phyloP scores from a whole-genome alignment of 495 filamentous ascomycete genomes.

The Neurospora cerealis region DNA sequence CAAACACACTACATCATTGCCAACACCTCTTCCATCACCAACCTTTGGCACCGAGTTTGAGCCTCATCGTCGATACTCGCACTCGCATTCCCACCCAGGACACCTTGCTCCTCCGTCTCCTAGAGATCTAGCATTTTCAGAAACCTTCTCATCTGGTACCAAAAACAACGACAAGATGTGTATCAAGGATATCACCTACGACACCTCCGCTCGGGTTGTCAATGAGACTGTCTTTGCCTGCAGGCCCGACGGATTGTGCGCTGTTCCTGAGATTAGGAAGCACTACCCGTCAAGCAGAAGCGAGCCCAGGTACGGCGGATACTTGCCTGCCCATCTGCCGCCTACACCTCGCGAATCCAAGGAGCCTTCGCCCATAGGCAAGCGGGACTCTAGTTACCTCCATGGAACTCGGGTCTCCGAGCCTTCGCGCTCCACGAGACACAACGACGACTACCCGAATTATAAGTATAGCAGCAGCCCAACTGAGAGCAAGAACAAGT shows the following conservation, averaged over 20 bases:
- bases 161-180: slow-evolving; percentile 31
- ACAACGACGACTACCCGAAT: slow-evolving; percentile 14
- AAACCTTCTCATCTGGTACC: slow-evolving; percentile 12
- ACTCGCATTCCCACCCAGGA: neutral
- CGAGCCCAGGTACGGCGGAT: slow-evolving; percentile 15
- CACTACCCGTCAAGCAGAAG: slow-evolving; percentile 13
- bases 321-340: slow-evolving; percentile 19
- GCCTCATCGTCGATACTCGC: neutral
- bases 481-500: neutral
- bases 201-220: slow-evolving; percentile 6
- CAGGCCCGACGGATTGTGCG: slow-evolving; percentile 15
- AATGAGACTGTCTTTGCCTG: slow-evolving; percentile 19
- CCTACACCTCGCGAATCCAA: slow-evolving; percentile 28
- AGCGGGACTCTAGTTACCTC: slow-evolving; percentile 24
- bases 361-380: slow-evolving; percentile 29
- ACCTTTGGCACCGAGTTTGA: neutral
- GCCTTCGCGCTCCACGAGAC: slow-evolving; percentile 6
- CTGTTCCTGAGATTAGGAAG: slow-evolving; percentile 14
- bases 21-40: neutral
- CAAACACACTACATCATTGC: slow-evolving; percentile 7
- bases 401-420: slow-evolving; percentile 21
- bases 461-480: neutral
- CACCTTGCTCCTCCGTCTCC: slow-evolving; percentile 9
- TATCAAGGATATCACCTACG: slow-evolving; percentile 27
- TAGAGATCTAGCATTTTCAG: slow-evolving; percentile 10